Percentiles rank a stretch among this genome's conserved stretches.
These are phyloP conservation scores for Amphirosellinia nigrospora DNA, from an alignment of 495 filamentous ascomycete species.

Conservation along the genomic window DNA sequence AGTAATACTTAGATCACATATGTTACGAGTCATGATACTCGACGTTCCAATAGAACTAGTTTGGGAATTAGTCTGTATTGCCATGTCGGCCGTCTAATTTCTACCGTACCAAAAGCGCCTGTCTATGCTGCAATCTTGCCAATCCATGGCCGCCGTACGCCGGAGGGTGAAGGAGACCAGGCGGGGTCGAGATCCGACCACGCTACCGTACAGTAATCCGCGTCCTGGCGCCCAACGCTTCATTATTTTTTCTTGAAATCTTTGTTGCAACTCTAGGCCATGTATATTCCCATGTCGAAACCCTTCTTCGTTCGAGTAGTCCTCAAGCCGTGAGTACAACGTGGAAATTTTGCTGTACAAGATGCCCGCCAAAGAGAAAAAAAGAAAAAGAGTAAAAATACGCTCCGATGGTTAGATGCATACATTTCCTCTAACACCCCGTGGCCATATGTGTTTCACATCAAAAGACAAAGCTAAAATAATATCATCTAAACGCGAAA, in stretches of 20 bases:
- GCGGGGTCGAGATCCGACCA: neutral
- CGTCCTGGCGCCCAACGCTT: neutral
- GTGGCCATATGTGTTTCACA: conserved; percentile 7
- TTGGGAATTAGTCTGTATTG: conserved; percentile 19
- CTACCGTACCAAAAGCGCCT: conserved; percentile 13
- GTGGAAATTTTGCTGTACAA: conserved; percentile 11
- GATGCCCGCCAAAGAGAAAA: neutral
- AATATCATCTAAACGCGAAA: neutral
- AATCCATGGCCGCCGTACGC: conserved; percentile 15
- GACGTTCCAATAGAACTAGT: conserved; percentile 17
- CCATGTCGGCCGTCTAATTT: conserved; percentile 16
- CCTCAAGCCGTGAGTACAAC: conserved; percentile 12
- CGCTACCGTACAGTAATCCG: neutral
- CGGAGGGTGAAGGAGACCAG: conserved; percentile 13
- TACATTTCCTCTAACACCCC: neutral
- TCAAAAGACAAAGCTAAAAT: neutral
- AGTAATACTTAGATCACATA: conserved; percentile 23
- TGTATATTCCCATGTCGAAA: conserved; percentile 14
- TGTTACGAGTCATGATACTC: conserved; percentile 20
- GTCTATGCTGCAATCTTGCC: conserved; percentile 22
- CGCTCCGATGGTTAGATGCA: neutral
- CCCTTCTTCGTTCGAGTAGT: neutral
- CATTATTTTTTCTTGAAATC: conserved; percentile 11
- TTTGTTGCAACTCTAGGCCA: conserved; percentile 19
- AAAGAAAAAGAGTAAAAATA: neutral